Conservation (phyloP, 495 filamentous ascomycete species). For the Lineolata rhizophorae region DNA sequence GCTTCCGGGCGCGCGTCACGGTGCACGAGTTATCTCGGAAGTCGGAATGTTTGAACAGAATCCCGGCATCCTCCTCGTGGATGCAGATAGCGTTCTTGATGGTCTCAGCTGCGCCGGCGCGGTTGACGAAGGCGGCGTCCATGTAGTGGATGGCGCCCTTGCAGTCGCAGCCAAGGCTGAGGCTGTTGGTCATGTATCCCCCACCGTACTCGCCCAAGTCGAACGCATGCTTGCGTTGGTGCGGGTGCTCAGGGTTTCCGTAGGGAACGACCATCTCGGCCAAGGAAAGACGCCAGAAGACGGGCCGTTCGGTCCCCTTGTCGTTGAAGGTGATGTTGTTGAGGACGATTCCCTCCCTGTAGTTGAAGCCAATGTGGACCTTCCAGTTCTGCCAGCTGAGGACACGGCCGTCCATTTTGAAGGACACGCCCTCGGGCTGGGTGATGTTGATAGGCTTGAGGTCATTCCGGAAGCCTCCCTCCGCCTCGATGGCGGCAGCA, state of each 20-base stretch:
- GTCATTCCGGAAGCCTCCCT: slow-evolving; percentile 57
- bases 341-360: slow-evolving; percentile 80
- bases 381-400: slow-evolving; percentile 92
- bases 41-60: slow-evolving; percentile 89
- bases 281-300: slow-evolving; percentile 83
- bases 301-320: slow-evolving; percentile 52
- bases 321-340: slow-evolving; percentile 87
- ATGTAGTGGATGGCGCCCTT: slow-evolving; percentile 90
- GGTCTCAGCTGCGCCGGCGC: slow-evolving; percentile 49
- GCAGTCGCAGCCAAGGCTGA: slow-evolving; percentile 81
- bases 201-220: slow-evolving; percentile 88
- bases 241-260: slow-evolving; percentile 79
- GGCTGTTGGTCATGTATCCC: slow-evolving; percentile 88
- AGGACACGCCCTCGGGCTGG: slow-evolving; percentile 86
- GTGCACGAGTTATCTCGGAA: slow-evolving; percentile 79
- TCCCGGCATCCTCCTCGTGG: slow-evolving; percentile 86
- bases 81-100: slow-evolving; percentile 96
- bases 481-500: slow-evolving; percentile 43
- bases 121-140: slow-evolving; percentile 63
- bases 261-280: slow-evolving; percentile 97
- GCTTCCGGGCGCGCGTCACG: slow-evolving; percentile 69
- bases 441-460: slow-evolving; percentile 90
- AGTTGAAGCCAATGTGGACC: slow-evolving; percentile 88
- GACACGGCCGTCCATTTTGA: slow-evolving; percentile 54
- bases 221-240: slow-evolving; percentile 87